Evolutionary conservation across 352 stramenopile genomes (phyloP).

Genomic region (Phytophthora lateralis): DNA sequence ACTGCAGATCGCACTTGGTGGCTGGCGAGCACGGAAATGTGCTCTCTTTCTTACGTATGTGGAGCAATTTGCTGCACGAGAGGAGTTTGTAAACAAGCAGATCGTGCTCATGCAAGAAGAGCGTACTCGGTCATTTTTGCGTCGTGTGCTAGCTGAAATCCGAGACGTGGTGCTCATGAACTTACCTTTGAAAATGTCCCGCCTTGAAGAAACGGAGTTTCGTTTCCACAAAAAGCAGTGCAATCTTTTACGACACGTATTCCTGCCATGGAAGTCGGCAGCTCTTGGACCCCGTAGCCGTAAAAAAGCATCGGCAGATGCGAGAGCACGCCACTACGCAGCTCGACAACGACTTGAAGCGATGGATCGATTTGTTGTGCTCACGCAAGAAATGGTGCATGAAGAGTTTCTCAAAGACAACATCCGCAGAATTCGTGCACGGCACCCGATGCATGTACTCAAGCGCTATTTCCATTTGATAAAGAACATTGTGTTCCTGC

Average conservation of each 20-base stretch:
- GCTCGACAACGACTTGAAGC: slow-evolving; percentile 60
- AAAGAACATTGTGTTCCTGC: slow-evolving; percentile 43
- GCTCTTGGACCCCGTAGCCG: slow-evolving; percentile 64
- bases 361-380: slow-evolving; percentile 67
- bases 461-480: slow-evolving; percentile 59
- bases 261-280: slow-evolving; percentile 55
- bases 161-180: slow-evolving; percentile 77
- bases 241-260: slow-evolving; percentile 43
- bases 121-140: slow-evolving; percentile 42
- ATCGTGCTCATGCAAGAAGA: slow-evolving; percentile 52
- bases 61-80: slow-evolving; percentile 67
- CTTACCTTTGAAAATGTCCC: slow-evolving; percentile 53
- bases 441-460: slow-evolving; percentile 46
- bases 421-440: slow-evolving; percentile 56
- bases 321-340: slow-evolving; percentile 50
- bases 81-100: slow-evolving; percentile 66
- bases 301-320: slow-evolving; percentile 50
- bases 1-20: slow-evolving; percentile 48
- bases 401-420: slow-evolving; percentile 83
- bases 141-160: slow-evolving; percentile 61
- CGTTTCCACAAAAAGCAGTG: slow-evolving; percentile 55
- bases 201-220: slow-evolving; percentile 58
- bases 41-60: slow-evolving; percentile 48
- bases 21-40: slow-evolving; percentile 59
- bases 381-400: slow-evolving; percentile 80